phyloP scores from a whole-genome alignment of 2,329 filamentous ascomycete species.

The Fusarium decemcellulare region DNA sequence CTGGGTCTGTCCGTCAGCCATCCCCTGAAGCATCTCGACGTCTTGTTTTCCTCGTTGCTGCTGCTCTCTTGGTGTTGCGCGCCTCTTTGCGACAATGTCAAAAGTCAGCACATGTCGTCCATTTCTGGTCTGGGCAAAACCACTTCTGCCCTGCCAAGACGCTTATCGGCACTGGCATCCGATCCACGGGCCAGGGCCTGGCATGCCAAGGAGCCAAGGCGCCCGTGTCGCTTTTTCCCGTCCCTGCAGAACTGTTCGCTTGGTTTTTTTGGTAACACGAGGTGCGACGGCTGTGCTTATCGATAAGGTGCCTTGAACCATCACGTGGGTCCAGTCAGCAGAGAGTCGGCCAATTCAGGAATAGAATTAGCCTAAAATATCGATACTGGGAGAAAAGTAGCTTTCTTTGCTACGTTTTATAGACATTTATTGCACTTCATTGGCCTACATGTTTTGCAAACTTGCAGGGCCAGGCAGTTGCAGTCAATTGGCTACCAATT shows the following conservation, averaged over 20 bases:
- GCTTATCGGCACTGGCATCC: constrained; percentile 45
- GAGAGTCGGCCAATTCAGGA: no score
- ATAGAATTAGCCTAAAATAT: no score
- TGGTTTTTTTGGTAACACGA: constrained; percentile 9
- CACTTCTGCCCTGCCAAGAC: constrained; percentile 42
- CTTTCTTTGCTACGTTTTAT: no score
- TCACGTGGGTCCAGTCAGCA: no score
- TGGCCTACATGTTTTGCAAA: no score
- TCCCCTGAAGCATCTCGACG: background rate
- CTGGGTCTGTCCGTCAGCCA: background rate
- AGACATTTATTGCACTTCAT: no score
- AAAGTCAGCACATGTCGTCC: constrained; percentile 25
- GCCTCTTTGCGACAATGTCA: background rate
- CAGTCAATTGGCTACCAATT: no score
- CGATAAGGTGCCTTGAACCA: constrained; percentile 1
- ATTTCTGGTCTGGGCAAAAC: constrained; percentile 4
- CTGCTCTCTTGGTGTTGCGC: background rate
- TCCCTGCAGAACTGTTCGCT: constrained; percentile 22
- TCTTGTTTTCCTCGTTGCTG: background rate
- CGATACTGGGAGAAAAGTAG: no score
- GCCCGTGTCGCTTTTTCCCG: constrained; percentile 33
- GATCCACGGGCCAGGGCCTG: constrained; percentile 42
- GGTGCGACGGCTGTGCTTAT: background rate
- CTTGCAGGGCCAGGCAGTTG: no score
- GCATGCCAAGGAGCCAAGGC: constrained; percentile 41